Conservation (phyloP, 345 rosid species). For the Aegle marmelos region DNA sequence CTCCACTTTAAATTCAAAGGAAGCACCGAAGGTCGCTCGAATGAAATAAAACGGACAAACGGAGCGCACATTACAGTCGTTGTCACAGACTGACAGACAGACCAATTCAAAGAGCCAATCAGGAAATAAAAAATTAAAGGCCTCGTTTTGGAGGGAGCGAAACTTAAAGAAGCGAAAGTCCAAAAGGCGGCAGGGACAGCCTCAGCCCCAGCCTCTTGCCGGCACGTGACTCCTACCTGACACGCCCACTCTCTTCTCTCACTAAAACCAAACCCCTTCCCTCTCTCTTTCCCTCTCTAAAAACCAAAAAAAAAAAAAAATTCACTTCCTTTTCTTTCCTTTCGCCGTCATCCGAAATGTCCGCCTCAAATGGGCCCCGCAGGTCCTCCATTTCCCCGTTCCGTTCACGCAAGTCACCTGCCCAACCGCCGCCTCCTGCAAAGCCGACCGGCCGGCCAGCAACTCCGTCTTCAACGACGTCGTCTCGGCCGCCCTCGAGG, state of each 20-base stretch:
- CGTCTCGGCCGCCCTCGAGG: constrained; percentile 46
- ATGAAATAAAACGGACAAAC: background rate
- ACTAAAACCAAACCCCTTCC: background rate
- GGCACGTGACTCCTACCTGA: constrained; percentile 30
- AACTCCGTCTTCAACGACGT: constrained; percentile 45
- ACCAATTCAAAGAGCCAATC: constrained; percentile 5
- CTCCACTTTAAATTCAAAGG: background rate
- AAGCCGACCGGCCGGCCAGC: constrained; percentile 34
- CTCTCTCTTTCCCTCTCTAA: constrained; percentile 6
- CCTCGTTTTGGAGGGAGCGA: constrained; percentile 35
- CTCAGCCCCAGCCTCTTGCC: background rate
- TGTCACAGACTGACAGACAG: background rate
- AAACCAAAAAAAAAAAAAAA: background rate
- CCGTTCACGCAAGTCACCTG: constrained; percentile 73
- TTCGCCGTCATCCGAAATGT: constrained; percentile 36
- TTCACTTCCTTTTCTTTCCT: constrained; percentile 7
- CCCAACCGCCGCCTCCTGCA: constrained; percentile 32
- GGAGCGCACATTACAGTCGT: background rate
- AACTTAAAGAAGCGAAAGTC: background rate
- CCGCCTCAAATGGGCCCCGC: constrained; percentile 47
- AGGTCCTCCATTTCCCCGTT: constrained; percentile 76
- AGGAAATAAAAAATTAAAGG: background rate
- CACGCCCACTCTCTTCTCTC: background rate
- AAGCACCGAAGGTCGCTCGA: background rate
- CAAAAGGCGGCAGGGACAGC: constrained; percentile 28